These are phyloP conservation scores for Mortierella sp. DNA, from an alignment of 371 early-diverging fungal species.

Conservation along the genomic window DNA sequence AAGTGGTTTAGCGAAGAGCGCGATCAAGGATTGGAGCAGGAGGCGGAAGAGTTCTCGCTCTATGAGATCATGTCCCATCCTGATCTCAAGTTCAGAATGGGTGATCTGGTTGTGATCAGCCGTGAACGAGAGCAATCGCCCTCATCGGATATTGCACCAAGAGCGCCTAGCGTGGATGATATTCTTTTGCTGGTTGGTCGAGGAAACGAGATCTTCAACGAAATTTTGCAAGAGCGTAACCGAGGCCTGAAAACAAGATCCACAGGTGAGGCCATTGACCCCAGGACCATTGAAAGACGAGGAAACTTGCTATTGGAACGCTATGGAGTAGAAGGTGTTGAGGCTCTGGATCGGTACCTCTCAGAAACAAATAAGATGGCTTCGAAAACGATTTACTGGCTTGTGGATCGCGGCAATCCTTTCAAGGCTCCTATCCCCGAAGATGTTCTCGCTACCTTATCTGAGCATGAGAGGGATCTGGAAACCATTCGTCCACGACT, in stretches of 20 bases:
- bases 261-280: constrained; percentile 4
- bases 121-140: constrained; percentile 46
- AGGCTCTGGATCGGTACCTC: constrained; percentile 49
- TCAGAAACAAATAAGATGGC: constrained; percentile 51
- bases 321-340: constrained; percentile 51
- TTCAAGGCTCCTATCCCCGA: constrained; percentile 29
- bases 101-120: constrained; percentile 47
- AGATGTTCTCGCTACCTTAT: constrained; percentile 27
- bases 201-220: constrained; percentile 42
- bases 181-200: constrained; percentile 37
- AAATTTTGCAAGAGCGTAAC: constrained; percentile 13
- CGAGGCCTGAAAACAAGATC: background rate
- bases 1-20: constrained; percentile 59
- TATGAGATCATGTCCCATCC: constrained; percentile 55
- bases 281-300: constrained; percentile 32
- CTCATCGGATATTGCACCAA: constrained; percentile 44
- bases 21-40: constrained; percentile 42
- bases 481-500: constrained; percentile 43
- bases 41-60: constrained; percentile 37
- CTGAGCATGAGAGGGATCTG: constrained; percentile 30
- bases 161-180: constrained; percentile 50
- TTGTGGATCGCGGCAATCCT: constrained; percentile 38
- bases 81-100: constrained; percentile 52
- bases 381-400: constrained; percentile 18
- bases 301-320: constrained; percentile 29